Base-by-base conservation (phyloP, 371 early-diverging fungal genomes). In the Syncephalastrum sp. region DNA sequence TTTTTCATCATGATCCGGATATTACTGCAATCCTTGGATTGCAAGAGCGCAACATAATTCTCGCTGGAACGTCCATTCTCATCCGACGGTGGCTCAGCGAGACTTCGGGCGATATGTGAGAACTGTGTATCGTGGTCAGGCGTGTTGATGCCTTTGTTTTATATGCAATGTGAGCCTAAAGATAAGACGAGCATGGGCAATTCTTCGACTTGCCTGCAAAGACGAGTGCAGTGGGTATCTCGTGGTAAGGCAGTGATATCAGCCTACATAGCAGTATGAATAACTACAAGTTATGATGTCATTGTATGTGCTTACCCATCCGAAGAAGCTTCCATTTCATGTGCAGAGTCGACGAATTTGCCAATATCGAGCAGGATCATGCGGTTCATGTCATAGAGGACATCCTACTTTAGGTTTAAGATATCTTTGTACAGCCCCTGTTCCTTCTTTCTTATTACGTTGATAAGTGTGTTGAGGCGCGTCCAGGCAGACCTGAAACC, bases 171-270 rank as follows among this genome's bases (percentile, higher is more conserved):
- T 55, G 21, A 21, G 12, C 19, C 14, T 43, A 14, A 13, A 25
- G 42, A 14, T 24, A 25, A 33, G 21, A 21, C 21, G 21, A 21
- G 21, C 24, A 57, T 42, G 13, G 3, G 42, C 29, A 3, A 16
- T 16, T 1, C 6, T 29, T 29, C 4, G n/a, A 3, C 23, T 50
- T 56, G 63, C 85, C 89, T 14, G 88, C 82, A 73, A 88, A 86
- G 3, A 89, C 78, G 13, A 87, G 70, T 0, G 75, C 90, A 17
- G 90, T 84, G 3, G 90, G 90, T 15, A 89, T 66, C 59, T 86
- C 90, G 54, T 77, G 82, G 27, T 67, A 72, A 3, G 82, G 84
- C 47, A 78, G 50, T 1, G 53, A 42, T 16, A 66, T 70, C 42
- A 67, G 47, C 12, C 70, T 66, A 19, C 14, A 24, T 25, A 6